Evolutionary conservation across 768 basidiomycete species (phyloP).

Genomic region (Boletus eberwhitei): DNA sequence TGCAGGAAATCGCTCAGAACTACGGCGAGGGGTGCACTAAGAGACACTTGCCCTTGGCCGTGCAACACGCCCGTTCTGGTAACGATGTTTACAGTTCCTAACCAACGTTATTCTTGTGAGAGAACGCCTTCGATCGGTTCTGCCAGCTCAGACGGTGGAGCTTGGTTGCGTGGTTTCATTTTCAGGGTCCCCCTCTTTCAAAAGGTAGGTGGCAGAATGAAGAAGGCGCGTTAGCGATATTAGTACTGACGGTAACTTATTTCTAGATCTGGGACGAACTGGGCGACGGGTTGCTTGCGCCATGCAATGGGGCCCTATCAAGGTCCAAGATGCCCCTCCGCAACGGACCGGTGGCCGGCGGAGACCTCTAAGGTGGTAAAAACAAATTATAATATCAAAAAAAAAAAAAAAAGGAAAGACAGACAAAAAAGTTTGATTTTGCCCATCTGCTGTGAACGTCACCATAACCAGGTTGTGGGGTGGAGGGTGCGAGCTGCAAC

Average conservation of each 20-base stretch:
- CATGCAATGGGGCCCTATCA: not conserved
- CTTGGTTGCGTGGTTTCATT: conserved; percentile 1
- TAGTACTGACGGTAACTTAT: conserved; percentile 7
- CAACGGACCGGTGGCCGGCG: not conserved
- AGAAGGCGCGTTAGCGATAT: not conserved
- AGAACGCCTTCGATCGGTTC: not conserved
- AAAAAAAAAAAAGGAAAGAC: not conserved
- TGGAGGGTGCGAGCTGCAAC: conserved; percentile 15
- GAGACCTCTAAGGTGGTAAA: not conserved
- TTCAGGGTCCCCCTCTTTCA: not conserved
- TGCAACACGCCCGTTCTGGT: not conserved
- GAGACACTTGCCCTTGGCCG: not conserved
- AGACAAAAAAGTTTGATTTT: not conserved
- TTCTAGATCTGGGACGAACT: conserved; percentile 3
- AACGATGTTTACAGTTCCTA: not conserved
- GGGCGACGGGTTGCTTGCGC: conserved; percentile 11
- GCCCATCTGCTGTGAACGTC: not conserved
- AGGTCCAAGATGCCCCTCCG: not conserved
- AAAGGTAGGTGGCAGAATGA: conserved; percentile 12
- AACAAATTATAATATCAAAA: not conserved
- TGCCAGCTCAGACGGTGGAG: not conserved
- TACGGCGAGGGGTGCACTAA: not conserved
- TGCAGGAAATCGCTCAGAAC: not conserved
- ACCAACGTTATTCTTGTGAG: not conserved
- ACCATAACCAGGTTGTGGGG: conserved; percentile 15